phyloP scores from a whole-genome alignment of 75 land plant species.

The Chamaecyparis obtusa region DNA sequence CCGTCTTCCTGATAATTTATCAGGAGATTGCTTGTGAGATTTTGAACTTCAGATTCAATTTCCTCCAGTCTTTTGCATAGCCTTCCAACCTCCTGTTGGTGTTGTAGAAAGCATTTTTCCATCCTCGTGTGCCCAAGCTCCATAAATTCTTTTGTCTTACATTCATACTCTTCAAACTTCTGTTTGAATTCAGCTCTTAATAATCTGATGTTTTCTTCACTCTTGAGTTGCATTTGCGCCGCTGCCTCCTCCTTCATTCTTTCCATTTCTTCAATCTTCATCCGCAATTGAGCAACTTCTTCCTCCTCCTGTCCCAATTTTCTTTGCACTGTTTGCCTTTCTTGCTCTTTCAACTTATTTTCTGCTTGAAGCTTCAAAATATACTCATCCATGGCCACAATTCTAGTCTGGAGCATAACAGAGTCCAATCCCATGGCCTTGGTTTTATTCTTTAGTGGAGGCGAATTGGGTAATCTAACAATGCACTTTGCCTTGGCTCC shows the following conservation, averaged over 20 bases:
- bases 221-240: conserved; percentile 45
- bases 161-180: conserved; percentile 37
- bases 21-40: conserved; percentile 1
- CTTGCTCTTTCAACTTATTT: conserved; percentile 64
- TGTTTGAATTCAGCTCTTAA: conserved; percentile 43
- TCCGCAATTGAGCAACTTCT: conserved; percentile 59
- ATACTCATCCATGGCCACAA: conserved; percentile 74
- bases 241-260: conserved; percentile 21
- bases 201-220: conserved; percentile 36
- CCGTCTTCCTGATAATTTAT: not conserved
- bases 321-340: conserved; percentile 47
- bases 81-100: conserved; percentile 62
- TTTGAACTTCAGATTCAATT: conserved; percentile 53
- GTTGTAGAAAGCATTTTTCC: conserved; percentile 59
- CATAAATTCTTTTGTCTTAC: conserved; percentile 35
- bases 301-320: conserved; percentile 61
- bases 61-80: conserved; percentile 64
- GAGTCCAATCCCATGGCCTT: conserved; percentile 29
- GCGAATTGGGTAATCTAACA: conserved; percentile 61
- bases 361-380: conserved; percentile 76
- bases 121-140: conserved; percentile 52
- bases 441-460: conserved; percentile 35
- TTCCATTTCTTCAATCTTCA: conserved; percentile 38
- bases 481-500: conserved; percentile 97
- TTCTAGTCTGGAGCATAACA: conserved; percentile 62